Base-by-base conservation (phyloP, 2,329 filamentous ascomycete genomes). In the Emydomyces testavorans region DNA sequence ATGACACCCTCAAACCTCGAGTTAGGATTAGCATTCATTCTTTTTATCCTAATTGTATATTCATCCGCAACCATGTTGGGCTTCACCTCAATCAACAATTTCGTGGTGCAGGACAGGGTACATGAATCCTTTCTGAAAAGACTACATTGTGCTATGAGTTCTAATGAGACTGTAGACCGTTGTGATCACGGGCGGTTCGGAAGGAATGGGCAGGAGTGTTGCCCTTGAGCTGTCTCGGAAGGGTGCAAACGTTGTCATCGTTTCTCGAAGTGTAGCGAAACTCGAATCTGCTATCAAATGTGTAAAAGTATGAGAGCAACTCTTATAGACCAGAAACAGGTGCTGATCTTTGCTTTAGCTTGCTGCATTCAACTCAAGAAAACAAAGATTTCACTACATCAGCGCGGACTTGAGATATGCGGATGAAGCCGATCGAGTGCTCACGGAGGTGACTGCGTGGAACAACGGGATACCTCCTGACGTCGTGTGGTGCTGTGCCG, bases 401-500 rank as follows among this genome's bases (percentile, higher is more conserved):
- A 78, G 80, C 54, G 88, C 87, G 54, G 90, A 98, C 65, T 79
- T 95, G 28, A 80, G 82, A 11, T 69, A 76, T 48, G 71, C 80
- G 44, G 71, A 77, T 50, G 89, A 89, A 60, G 85, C 85, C 43
- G 70, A 71, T 2, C 71, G 78, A 34, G 72, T 94, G 32, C 68
- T 96, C 45, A 70, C 73, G 31, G 80, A 93, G 63, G 82, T 82
- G 39, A 83, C 77, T 1, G 66, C 71, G 18, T 94, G 88, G 88
- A 95, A 95, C 68, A 70, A 80, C 54, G 80, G 77, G 47, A 64
- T 70, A 20, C 65, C 80, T 23, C 85, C 86, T 0, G 90, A 96
- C 62, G 75, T 95, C 49, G 84, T 96, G 28, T 96, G 92, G 88
- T 89, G 86, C 62, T 77, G 88, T 43, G 90, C 90, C 2, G 90